Base-by-base conservation (phyloP, 768 basidiomycete species). In the Calvatia gigantea region DNA sequence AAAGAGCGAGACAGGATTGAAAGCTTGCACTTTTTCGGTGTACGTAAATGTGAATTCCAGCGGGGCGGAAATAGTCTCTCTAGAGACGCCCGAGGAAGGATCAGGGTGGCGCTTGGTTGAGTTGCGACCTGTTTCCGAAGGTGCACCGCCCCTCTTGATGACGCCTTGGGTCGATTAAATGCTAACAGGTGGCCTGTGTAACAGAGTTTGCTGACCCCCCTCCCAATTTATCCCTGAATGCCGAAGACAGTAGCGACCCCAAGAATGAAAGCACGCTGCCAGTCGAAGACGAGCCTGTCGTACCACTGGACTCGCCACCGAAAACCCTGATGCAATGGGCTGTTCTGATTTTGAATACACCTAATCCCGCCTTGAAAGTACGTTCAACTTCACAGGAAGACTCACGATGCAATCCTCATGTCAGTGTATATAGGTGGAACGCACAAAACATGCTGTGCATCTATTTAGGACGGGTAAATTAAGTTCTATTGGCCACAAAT, bases 291-390 rank as follows among this genome's bases (percentile, higher is more conserved):
- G 82, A 83, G 58, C 76, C 76, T 4, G 62, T 87, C 3, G 75
- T 85, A 2, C 85, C 85, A 1, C 27, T 57, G 1, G 60, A 68
- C 0, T 66, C 78, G 45, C 64, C 82, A 0, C 89, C 89, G 4
- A 80, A 70, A n/a, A 86, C 87, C 0, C 74, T 91, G 11, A 83
- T 90, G 65, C 79, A 89, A 64, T 91, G 85, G 83, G 87, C 88
- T 1, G 86, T 89, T 4, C 70, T 90, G 6, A 88, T 93, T 47
- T 73, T 93, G 25, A 87, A 89, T 60, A 91, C 91, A 0, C 68
- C 87, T 1, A 75, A 87, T 65, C 87, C 90, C 3, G 75, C 51
- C 4, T 51, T 59, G 17, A 61, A 61, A 52, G 60, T 60, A 39
- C 27, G 38, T 12, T 31, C 29, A 47, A 35, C 23, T 23, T 29